These are phyloP conservation scores for Iberis pinnata DNA, from an alignment of 345 rosid species.

Conservation along the genomic window DNA sequence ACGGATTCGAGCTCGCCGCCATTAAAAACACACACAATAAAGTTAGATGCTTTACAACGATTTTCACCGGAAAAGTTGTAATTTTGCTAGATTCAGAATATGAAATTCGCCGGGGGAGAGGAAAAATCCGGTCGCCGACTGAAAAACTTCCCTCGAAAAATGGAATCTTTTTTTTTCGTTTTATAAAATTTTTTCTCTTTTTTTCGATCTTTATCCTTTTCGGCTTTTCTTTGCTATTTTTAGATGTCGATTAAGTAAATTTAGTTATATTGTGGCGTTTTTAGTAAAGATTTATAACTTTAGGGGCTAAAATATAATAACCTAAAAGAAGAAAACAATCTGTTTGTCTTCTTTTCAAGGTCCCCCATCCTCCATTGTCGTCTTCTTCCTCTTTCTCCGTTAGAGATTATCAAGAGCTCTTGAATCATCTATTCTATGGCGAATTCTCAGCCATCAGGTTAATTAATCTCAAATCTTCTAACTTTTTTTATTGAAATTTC, in stretches of 20 bases:
- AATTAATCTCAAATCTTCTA: neutral
- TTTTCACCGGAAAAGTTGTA: slow-evolving; percentile 1
- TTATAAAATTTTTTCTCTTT: neutral
- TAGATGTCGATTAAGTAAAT: slow-evolving; percentile 6
- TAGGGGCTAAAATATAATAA: slow-evolving; percentile 26
- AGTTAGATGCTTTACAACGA: too few relatives aligned
- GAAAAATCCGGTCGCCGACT: slow-evolving; percentile 28
- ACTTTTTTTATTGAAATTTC: neutral
- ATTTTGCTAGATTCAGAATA: neutral
- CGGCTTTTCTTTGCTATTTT: slow-evolving; percentile 13
- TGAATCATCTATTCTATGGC: slow-evolving; percentile 36
- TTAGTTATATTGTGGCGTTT: neutral
- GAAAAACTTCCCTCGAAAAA: slow-evolving; percentile 23
- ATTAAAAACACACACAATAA: slow-evolving; percentile 18
- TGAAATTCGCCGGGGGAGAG: slow-evolving; percentile 21
- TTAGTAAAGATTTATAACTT: neutral
- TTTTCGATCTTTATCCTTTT: slow-evolving; percentile 21
- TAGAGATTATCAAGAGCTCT: slow-evolving; percentile 24
- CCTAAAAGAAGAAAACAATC: slow-evolving; percentile 24
- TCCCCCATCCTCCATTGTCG: slow-evolving; percentile 27
- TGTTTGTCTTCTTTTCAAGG: slow-evolving; percentile 31
- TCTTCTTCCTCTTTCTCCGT: slow-evolving; percentile 15
- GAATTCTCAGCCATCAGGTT: slow-evolving; percentile 44
- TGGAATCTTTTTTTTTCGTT: slow-evolving; percentile 31
- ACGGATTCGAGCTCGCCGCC: slow-evolving; percentile 68